phyloP scores from a whole-genome alignment of 1,284 basidiomycete genomes.

The Trichosporon sp. region DNA sequence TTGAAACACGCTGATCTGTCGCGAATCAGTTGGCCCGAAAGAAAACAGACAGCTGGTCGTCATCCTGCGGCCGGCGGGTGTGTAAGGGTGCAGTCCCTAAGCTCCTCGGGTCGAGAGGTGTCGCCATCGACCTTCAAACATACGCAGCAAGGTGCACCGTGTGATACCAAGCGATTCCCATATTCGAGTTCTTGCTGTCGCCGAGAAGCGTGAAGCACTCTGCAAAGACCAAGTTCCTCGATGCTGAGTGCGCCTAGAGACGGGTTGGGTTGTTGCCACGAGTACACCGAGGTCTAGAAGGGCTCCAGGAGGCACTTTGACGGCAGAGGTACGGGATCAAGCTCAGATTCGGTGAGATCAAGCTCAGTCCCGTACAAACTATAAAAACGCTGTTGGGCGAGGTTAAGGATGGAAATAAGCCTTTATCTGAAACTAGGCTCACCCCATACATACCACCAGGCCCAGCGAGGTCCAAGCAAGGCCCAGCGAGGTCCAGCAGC shows the following conservation, averaged over 20 bases:
- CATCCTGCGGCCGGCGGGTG: neutral
- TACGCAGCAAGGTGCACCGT: neutral
- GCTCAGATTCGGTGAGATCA: neutral
- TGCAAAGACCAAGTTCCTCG: neutral
- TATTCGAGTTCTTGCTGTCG: neutral
- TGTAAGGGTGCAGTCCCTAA: neutral
- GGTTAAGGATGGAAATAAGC: neutral
- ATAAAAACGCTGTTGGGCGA: neutral
- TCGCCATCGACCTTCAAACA: neutral
- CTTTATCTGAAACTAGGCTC: conserved; percentile 5
- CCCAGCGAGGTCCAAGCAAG: neutral
- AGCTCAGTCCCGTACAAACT: neutral
- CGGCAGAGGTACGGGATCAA: neutral
- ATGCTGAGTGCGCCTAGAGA: neutral
- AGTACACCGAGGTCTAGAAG: neutral
- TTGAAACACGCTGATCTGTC: neutral
- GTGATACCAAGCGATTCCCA: neutral
- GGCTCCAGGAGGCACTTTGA: neutral
- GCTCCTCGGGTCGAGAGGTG: neutral
- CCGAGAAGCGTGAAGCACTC: neutral
- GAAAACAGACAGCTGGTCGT: neutral
- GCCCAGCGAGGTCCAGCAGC: neutral
- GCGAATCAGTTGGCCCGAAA: neutral
- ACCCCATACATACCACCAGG: neutral
- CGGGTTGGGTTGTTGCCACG: neutral